Evolutionary conservation across 495 filamentous ascomycete species (phyloP).

Genomic region (Talaromyces proteolyticus): DNA sequence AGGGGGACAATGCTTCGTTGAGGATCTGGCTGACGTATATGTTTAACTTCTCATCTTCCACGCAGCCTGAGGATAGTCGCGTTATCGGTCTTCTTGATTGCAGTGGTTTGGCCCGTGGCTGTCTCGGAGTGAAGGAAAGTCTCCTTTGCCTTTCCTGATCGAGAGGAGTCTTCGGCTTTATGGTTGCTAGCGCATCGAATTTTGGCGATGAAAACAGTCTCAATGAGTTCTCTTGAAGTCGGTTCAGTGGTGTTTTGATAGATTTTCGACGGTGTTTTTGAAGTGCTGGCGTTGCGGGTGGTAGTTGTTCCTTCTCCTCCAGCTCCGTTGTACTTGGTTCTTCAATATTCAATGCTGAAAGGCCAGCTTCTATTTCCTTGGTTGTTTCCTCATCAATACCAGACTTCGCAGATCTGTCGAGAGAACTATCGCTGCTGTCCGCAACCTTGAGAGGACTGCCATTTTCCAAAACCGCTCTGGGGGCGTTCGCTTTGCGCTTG

Average conservation of each 20-base stretch:
- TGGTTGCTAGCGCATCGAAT: not conserved
- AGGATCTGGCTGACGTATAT: conserved; percentile 34
- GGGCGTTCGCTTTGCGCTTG: conserved; percentile 33
- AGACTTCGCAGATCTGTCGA: conserved; percentile 1
- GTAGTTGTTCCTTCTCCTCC: not conserved
- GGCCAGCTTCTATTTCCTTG: conserved; percentile 23
- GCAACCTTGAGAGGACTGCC: conserved; percentile 19
- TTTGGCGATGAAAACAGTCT: not conserved
- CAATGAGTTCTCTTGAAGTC: not conserved
- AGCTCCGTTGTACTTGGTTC: conserved; percentile 6
- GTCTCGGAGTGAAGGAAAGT: conserved; percentile 6
- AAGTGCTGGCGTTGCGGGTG: not conserved
- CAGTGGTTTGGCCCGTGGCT: conserved; percentile 1
- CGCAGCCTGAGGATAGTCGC: conserved; percentile 28
- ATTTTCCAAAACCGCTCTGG: conserved; percentile 35
- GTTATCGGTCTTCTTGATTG: conserved; percentile 12
- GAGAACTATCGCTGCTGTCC: not conserved
- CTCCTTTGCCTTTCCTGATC: not conserved
- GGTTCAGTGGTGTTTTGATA: conserved; percentile 2
- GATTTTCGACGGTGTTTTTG: not conserved
- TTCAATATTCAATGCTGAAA: conserved; percentile 28
- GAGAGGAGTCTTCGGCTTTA: conserved; percentile 3
- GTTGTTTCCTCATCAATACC: conserved; percentile 7
- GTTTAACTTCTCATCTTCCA: conserved; percentile 31
- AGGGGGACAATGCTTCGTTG: conserved; percentile 28